A percentile compares a stretch with the other conserved stretches of the same genome.
These are phyloP conservation scores for Dothideomycetes sp. DNA, from an alignment of 2,329 filamentous ascomycete genomes.

Conservation along the genomic window DNA sequence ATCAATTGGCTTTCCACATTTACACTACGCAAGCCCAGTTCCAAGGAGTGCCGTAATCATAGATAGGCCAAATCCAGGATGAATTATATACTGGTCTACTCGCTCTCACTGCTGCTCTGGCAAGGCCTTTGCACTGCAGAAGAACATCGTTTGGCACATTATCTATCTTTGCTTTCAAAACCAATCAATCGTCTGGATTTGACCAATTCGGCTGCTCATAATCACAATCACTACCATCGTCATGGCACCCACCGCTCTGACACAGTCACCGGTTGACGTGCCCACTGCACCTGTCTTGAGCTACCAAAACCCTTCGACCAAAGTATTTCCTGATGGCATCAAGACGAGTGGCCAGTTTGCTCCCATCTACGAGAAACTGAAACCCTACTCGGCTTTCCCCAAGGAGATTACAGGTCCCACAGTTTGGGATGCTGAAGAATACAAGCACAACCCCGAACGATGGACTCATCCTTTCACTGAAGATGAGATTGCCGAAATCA, in stretches of 20 bases:
- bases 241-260: constrained; percentile 16
- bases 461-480: constrained; percentile 65
- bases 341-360: constrained; percentile 64
- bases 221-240: not conserved
- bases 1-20: not conserved
- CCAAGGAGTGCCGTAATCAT: not conserved
- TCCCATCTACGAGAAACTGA: constrained; percentile 56
- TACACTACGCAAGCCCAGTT: not conserved
- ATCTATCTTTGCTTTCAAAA: constrained; percentile 15
- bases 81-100: constrained; percentile 19
- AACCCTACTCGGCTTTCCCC: constrained; percentile 61
- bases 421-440: constrained; percentile 62
- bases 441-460: constrained; percentile 51
- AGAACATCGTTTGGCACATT: constrained; percentile 14
- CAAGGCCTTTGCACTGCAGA: constrained; percentile 16
- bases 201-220: not conserved
- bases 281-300: constrained; percentile 14
- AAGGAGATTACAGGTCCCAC: constrained; percentile 61
- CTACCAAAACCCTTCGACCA: constrained; percentile 28
- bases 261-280: constrained; percentile 15
- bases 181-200: constrained; percentile 15
- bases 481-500: constrained; percentile 59
- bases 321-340: constrained; percentile 55
- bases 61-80: constrained; percentile 1
- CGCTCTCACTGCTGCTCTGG: constrained; percentile 18